These are phyloP conservation scores for Cryptococcus sp. DNA, from an alignment of 1,284 basidiomycete genomes.

Conservation along the genomic window DNA sequence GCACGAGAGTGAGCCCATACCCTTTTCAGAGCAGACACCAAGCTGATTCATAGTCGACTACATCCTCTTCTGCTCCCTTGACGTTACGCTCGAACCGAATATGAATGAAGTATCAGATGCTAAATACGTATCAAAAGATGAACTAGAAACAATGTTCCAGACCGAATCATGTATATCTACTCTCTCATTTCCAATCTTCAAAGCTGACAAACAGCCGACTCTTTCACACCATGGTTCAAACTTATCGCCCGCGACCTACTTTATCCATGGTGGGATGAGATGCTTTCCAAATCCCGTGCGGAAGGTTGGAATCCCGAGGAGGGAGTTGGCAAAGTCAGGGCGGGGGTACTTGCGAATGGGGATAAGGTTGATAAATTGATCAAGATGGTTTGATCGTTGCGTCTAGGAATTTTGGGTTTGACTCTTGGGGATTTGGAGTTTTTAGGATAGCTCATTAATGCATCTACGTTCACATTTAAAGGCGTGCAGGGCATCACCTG, in stretches of 20 bases:
- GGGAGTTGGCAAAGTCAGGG: constrained; percentile 31
- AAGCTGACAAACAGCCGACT: constrained; percentile 57
- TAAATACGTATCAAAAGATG: constrained; percentile 85
- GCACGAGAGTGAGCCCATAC: constrained; percentile 74
- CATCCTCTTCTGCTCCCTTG: constrained; percentile 88
- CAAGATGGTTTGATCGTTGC: constrained; percentile 65
- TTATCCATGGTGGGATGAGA: constrained; percentile 97
- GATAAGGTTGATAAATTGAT: constrained; percentile 61
- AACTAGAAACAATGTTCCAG: constrained; percentile 82
- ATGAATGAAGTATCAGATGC: constrained; percentile 86
- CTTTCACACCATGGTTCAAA: constrained; percentile 99
- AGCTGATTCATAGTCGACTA: constrained; percentile 75
- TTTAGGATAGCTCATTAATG: no score
- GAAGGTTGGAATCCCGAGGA: constrained; percentile 59
- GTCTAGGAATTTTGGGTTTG: no score
- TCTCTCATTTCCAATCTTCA: neutral
- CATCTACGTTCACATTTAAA: no score
- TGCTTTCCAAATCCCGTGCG: constrained; percentile 57
- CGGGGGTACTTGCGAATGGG: constrained; percentile 34
- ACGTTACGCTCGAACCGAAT: constrained; percentile 82
- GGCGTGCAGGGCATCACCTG: no score
- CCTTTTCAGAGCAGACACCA: constrained; percentile 1
- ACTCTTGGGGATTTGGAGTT: no score
- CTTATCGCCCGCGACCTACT: constrained; percentile 95
- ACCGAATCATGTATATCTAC: constrained; percentile 37